Conservation (phyloP, 2,329 filamentous ascomycete genomes). For the Cladophialophora exuberans region DNA sequence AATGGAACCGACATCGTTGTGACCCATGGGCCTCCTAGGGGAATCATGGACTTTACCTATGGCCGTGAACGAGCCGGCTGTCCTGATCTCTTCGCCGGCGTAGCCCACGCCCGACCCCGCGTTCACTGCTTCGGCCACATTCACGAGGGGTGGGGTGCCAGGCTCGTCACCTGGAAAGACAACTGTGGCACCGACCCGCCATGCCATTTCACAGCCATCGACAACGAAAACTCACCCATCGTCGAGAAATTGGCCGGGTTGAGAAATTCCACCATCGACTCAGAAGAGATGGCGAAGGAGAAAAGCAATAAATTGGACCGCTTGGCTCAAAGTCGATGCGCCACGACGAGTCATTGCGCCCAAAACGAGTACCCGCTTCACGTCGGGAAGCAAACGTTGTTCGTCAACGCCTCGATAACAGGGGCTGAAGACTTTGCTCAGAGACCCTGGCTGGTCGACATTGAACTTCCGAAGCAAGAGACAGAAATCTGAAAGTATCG, state of each 20-base stretch:
- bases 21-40: constrained; percentile 60
- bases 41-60: constrained; percentile 53
- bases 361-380: constrained; percentile 38
- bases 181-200: constrained; percentile 37
- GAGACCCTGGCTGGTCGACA: constrained; percentile 58
- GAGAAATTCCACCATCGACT: constrained; percentile 4
- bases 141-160: constrained; percentile 59
- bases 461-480: constrained; percentile 41
- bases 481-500: too few species aligned
- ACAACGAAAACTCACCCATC: constrained; percentile 45
- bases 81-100: constrained; percentile 37
- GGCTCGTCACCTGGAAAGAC: constrained; percentile 56
- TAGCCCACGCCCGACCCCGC: constrained; percentile 38
- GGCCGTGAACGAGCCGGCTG: constrained; percentile 39
- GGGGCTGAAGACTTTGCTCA: constrained; percentile 48
- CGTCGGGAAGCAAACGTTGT: constrained; percentile 56
- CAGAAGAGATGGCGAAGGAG: background rate
- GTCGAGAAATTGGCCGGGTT: constrained; percentile 42
- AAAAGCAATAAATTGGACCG: background rate
- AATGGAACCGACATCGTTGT: constrained; percentile 52
- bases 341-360: constrained; percentile 46
- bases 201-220: constrained; percentile 53
- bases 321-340: constrained; percentile 35
- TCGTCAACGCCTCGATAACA: constrained; percentile 63
- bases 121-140: constrained; percentile 47